Conservation (phyloP, 2,329 filamentous ascomycete genomes). For the Penicillium olsonii region DNA sequence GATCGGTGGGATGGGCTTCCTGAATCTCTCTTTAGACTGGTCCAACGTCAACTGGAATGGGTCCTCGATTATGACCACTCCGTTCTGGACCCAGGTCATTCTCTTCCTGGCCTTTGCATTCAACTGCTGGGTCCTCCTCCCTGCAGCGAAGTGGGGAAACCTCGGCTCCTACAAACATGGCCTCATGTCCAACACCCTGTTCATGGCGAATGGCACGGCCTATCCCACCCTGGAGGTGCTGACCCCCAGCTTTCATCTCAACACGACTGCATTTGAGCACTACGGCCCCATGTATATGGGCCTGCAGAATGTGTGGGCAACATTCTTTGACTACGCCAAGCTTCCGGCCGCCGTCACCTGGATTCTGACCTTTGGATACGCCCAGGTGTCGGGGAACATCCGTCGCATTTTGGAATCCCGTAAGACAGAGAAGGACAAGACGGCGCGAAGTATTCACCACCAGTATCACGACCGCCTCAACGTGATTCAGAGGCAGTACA, state of each 20-base stretch:
- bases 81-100: constrained; percentile 62
- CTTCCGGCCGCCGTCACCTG: constrained; percentile 61
- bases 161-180: constrained; percentile 55
- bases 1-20: constrained; percentile 63
- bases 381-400: constrained; percentile 50
- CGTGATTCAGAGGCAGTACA: constrained; percentile 58
- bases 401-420: constrained; percentile 46
- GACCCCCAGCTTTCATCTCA: constrained; percentile 50
- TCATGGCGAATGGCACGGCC: constrained; percentile 51
- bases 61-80: constrained; percentile 54
- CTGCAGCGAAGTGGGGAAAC: constrained; percentile 60
- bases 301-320: constrained; percentile 58
- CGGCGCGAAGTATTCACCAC: constrained; percentile 49
- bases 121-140: constrained; percentile 61
- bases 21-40: constrained; percentile 63
- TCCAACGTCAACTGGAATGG: constrained; percentile 58
- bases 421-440: constrained; percentile 29
- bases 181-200: constrained; percentile 61
- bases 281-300: constrained; percentile 61
- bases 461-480: constrained; percentile 63
- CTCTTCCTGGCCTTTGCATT: constrained; percentile 58
- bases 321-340: constrained; percentile 63
- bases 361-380: constrained; percentile 59
- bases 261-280: constrained; percentile 48
- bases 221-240: constrained; percentile 50